These are phyloP conservation scores for Phytophthora agathidicida DNA, from an alignment of 352 stramenopile genomes.

Conservation along the genomic window DNA sequence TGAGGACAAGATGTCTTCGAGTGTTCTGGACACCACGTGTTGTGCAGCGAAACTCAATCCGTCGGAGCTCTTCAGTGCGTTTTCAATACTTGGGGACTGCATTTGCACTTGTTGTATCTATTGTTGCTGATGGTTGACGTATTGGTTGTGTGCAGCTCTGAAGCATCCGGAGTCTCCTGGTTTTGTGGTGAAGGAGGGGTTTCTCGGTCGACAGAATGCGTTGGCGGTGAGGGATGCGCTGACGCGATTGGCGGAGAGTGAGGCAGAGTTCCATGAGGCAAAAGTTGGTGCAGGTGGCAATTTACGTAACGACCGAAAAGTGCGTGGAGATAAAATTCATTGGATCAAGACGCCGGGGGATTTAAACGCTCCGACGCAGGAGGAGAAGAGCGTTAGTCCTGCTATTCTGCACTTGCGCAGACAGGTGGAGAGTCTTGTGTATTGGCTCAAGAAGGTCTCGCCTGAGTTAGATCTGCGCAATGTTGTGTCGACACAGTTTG, in stretches of 20 bases:
- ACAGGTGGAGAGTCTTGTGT: constrained; percentile 60
- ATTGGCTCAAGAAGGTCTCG: constrained; percentile 55
- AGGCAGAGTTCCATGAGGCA: constrained; percentile 53
- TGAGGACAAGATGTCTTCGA: not conserved
- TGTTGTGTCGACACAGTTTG: constrained; percentile 75
- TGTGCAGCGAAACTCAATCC: constrained; percentile 46
- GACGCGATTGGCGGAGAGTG: constrained; percentile 25
- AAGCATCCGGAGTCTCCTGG: constrained; percentile 54
- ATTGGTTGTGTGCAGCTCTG: constrained; percentile 35
- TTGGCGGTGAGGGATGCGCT: constrained; percentile 48
- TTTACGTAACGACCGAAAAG: constrained; percentile 38
- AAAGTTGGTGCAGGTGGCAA: constrained; percentile 52
- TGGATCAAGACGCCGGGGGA: constrained; percentile 61
- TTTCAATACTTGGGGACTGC: too few species aligned
- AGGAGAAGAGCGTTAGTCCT: constrained; percentile 26
- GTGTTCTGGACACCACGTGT: not conserved
- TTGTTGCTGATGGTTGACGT: not conserved
- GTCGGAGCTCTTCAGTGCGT: constrained; percentile 64
- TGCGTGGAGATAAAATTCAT: constrained; percentile 72
- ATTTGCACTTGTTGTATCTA: not conserved
- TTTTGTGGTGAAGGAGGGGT: constrained; percentile 58
- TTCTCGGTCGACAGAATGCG: constrained; percentile 47
- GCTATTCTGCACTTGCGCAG: constrained; percentile 53
- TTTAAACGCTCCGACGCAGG: constrained; percentile 20
- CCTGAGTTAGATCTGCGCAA: constrained; percentile 66